A percentile compares a stretch with the other conserved stretches of the same genome.
These are phyloP conservation scores for Chloris gayana DNA, from an alignment of 176 grass and related monocot species.

Conservation along the genomic window DNA sequence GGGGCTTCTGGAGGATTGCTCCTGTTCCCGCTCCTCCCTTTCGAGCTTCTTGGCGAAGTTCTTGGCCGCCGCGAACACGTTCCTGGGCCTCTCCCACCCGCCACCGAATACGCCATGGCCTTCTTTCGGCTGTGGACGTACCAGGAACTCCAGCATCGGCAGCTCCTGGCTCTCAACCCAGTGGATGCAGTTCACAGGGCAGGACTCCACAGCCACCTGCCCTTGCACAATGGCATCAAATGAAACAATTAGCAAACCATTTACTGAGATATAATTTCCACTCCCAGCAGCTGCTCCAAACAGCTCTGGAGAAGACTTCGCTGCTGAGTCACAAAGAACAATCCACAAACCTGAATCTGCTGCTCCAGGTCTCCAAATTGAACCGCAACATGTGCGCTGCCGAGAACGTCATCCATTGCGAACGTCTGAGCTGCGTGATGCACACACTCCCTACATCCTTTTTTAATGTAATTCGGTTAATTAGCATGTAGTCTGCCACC, in stretches of 20 bases:
- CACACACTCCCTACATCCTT: slow-evolving; percentile 64
- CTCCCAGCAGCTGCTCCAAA: no score
- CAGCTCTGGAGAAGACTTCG: neutral
- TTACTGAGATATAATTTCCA: neutral
- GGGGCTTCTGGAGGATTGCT: neutral
- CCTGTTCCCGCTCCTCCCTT: slow-evolving; percentile 23
- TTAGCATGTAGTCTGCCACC: neutral
- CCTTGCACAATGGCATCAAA: neutral
- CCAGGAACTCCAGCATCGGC: slow-evolving; percentile 42
- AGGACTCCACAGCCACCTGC: slow-evolving; percentile 64
- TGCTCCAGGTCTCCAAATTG: slow-evolving; percentile 58
- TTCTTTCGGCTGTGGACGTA: slow-evolving; percentile 38
- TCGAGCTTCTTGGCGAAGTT: slow-evolving; percentile 41
- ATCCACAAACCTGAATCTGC: slow-evolving; percentile 49
- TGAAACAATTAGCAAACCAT: neutral
- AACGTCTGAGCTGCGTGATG: slow-evolving; percentile 59
- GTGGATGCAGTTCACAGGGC: slow-evolving; percentile 63
- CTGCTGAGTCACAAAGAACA: neutral
- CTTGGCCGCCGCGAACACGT: slow-evolving; percentile 42
- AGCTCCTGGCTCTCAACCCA: slow-evolving; percentile 58
- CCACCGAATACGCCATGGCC: slow-evolving; percentile 49
- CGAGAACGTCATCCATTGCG: slow-evolving; percentile 59
- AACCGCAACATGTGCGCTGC: slow-evolving; percentile 54
- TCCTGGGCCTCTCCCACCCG: slow-evolving; percentile 44
- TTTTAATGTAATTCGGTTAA: neutral